phyloP scores from a whole-genome alignment of 306 rosid species.

The Echinosophora koreensis region DNA sequence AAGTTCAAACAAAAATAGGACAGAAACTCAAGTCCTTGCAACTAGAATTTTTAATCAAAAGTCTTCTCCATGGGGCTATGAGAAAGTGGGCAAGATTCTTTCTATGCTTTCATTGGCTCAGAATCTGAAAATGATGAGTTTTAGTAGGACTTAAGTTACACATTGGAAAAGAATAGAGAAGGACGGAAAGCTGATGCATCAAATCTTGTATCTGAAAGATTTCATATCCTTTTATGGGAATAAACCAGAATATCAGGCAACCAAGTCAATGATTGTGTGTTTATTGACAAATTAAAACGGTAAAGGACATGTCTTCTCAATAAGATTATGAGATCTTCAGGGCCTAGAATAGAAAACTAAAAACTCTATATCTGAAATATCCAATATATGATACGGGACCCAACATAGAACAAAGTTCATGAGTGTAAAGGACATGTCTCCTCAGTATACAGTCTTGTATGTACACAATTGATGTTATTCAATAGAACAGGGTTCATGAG shows the following conservation, averaged over 20 bases:
- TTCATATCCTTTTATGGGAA: constrained; percentile 41
- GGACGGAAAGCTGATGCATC: constrained; percentile 46
- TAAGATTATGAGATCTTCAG: constrained; percentile 39
- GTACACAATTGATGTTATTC: constrained; percentile 11
- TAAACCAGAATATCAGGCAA: constrained; percentile 45
- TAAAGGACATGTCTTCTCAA: constrained; percentile 46
- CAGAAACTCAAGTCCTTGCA: neutral
- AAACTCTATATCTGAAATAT: constrained; percentile 20
- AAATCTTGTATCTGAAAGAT: constrained; percentile 42
- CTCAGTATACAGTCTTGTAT: neutral
- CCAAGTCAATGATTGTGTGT: constrained; percentile 27
- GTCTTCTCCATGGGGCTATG: neutral
- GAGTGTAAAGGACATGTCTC: neutral
- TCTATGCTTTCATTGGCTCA: constrained; percentile 19
- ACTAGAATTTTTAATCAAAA: neutral
- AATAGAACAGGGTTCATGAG: neutral
- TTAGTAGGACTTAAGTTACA: constrained; percentile 23
- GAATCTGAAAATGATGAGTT: constrained; percentile 38
- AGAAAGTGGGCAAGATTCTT: constrained; percentile 41
- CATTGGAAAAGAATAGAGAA: constrained; percentile 35
- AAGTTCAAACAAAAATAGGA: neutral
- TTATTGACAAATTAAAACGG: constrained; percentile 34
- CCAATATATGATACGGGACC: constrained; percentile 38
- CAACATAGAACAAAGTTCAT: neutral
- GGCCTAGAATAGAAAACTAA: constrained; percentile 23